These are phyloP conservation scores for Rhodocollybia butyracea DNA, from an alignment of 768 basidiomycete species.

Conservation along the genomic window DNA sequence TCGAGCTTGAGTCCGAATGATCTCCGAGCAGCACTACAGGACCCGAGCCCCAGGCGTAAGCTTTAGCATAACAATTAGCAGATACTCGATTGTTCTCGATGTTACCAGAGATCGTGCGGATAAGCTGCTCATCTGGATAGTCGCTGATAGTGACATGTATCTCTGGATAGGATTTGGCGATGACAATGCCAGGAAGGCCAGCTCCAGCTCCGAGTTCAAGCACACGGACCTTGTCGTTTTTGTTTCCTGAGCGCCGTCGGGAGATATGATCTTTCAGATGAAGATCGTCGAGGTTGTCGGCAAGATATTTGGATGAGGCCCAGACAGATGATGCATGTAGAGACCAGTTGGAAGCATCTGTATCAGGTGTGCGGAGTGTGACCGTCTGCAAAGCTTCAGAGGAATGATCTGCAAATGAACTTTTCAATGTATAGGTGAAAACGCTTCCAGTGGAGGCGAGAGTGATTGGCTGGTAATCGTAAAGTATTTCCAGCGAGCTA, in stretches of 20 bases:
- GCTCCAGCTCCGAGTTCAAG: constrained; percentile 76
- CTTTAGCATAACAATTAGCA: constrained; percentile 45
- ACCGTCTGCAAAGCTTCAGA: constrained; percentile 27
- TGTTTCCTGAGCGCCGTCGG: not conserved
- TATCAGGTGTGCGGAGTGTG: constrained; percentile 58
- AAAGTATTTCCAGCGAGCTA: constrained; percentile 58
- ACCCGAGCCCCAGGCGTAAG: constrained; percentile 68
- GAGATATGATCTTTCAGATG: constrained; percentile 27
- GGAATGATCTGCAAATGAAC: too few species aligned
- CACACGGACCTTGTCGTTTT: constrained; percentile 26
- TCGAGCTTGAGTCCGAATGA: not conserved
- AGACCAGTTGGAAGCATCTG: constrained; percentile 65
- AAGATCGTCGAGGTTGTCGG: constrained; percentile 57
- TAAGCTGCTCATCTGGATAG: constrained; percentile 66
- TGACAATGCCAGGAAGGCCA: constrained; percentile 67
- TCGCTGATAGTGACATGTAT: constrained; percentile 55
- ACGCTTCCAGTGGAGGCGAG: constrained; percentile 51
- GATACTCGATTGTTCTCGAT: constrained; percentile 47
- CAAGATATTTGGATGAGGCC: constrained; percentile 64
- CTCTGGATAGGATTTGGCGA: constrained; percentile 47
- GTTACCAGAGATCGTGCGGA: constrained; percentile 56
- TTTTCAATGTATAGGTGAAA: constrained; percentile 43
- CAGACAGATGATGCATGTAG: constrained; percentile 79
- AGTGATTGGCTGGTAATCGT: constrained; percentile 58
- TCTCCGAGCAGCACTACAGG: constrained; percentile 23